Evolutionary conservation across 106 monocot species (phyloP).

Genomic region (Dioscorea zingiberensis): DNA sequence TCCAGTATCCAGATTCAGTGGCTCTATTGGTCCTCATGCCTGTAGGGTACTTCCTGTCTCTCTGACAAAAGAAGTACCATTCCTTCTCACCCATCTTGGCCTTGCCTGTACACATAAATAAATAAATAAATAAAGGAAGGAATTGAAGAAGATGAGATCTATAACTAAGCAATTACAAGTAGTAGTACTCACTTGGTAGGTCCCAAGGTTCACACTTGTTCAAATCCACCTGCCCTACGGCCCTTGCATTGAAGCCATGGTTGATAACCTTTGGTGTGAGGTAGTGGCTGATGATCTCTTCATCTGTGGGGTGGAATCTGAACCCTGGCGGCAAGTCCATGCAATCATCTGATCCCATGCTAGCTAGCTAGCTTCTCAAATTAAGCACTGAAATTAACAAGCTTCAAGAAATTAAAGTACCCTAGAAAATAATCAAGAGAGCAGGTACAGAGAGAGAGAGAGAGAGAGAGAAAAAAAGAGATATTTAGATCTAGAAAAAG

Average conservation of each 20-base stretch:
- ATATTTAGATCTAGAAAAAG: neutral
- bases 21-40: conserved; percentile 69
- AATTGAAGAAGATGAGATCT: no score
- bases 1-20: conserved; percentile 78
- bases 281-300: conserved; percentile 31
- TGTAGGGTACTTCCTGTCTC: conserved; percentile 70
- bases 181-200: conserved; percentile 61
- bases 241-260: conserved; percentile 31
- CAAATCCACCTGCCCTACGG: conserved; percentile 69
- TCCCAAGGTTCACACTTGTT: conserved; percentile 94
- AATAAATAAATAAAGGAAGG: no score
- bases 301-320: conserved; percentile 37
- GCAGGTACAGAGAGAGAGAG: neutral
- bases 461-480: neutral
- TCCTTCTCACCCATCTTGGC: conserved; percentile 67
- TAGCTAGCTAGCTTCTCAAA: no score
- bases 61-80: conserved; percentile 63
- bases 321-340: conserved; percentile 33
- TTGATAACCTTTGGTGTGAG: conserved; percentile 28
- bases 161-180: no score
- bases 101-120: conserved; percentile 21
- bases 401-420: no score
- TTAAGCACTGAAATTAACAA: no score
- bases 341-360: neutral
- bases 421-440: conserved; percentile 3